Base-by-base conservation (phyloP, 2,329 filamentous ascomycete species). In the Calonectria hongkongensis region DNA sequence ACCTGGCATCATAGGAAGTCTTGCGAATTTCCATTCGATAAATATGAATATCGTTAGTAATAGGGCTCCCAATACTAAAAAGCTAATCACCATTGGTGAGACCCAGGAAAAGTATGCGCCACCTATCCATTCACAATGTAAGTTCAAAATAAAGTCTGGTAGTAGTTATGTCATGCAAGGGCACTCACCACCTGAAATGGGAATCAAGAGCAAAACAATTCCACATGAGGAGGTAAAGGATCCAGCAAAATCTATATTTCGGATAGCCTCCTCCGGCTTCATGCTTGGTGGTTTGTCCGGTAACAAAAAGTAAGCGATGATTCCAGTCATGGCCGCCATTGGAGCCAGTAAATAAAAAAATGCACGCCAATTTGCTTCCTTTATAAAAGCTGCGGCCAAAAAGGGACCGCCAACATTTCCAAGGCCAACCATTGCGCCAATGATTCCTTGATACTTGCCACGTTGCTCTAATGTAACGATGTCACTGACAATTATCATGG, bases 1-100 rank as follows among this genome's bases (percentile, higher is more conserved):
- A 78, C 76, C 43, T 18, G 94, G 94, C 84, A 97, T 94, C 73
- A 97, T 87, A 0, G 95, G 94, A 75, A 94, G 94, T 56, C 88
- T 90, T 56, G 94, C 93, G 41, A 94, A 78, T 76, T 92, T 92
- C 86, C 90, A 91, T 84, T 97, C 94, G 76, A 92, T 89, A 15
- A 94, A 64, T 74, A 92, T 85, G 82, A 96, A 96, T 25, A 94
- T 73, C 10, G 78, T 87, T 65, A 92, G 86, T 3, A 88, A 87
- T 18, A 93, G 71, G 9, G 89, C 80, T 16, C 94, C 94, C 74
- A 95, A 93, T 48, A 94, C 85, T 74, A 96, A 87, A 27, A 96
- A 86, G 79, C 92, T 94, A 76, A 96, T 88, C 12, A 95, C 92
- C 2, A 90, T 91, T 1, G 92, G 87, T 0, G 93, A 95, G 67